Conservation (phyloP, 73 alveolate species). For the Paramecium primaurelia region DNA sequence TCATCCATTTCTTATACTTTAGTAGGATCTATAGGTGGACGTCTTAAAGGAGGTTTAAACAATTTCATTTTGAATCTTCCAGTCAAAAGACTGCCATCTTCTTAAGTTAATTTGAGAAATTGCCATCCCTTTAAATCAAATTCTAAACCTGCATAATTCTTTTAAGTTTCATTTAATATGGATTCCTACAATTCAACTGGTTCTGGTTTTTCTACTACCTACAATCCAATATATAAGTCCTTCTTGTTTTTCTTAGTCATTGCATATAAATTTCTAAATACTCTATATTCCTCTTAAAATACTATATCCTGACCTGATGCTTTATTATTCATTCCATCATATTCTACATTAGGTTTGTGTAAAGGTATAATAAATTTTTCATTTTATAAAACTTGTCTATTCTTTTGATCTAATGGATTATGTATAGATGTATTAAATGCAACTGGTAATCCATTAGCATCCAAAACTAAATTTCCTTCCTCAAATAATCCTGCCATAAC, state of each 20-base stretch:
- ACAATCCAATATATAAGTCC: conserved; percentile 57
- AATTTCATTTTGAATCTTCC: conserved; percentile 47
- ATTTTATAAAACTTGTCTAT: neutral
- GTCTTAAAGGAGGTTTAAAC: conserved; percentile 40
- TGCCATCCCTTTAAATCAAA: conserved; percentile 40
- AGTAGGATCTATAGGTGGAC: conserved; percentile 51
- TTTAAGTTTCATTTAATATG: neutral
- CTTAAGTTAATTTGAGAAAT: conserved; percentile 23
- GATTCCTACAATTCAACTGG: conserved; percentile 42
- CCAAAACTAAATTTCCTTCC: conserved; percentile 68
- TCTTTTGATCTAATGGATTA: conserved; percentile 53
- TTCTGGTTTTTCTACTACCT: conserved; percentile 53
- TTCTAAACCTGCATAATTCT: conserved; percentile 15
- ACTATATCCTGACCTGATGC: conserved; percentile 13
- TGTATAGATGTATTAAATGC: conserved; percentile 57
- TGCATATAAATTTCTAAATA: conserved; percentile 37
- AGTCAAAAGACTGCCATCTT: conserved; percentile 12
- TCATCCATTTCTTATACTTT: conserved; percentile 49
- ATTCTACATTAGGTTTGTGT: conserved; percentile 22
- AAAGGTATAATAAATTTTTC: neutral
- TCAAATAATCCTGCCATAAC: conserved; percentile 73
- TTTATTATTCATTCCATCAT: conserved; percentile 55
- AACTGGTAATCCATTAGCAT: conserved; percentile 55
- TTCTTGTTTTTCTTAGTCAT: conserved; percentile 41
- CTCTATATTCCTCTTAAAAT: conserved; percentile 52